Evolutionary conservation across 148 eudicot species (phyloP), one percentile per base, ranked within the genome.

Genomic region (Pharnaceum exiguum): DNA sequence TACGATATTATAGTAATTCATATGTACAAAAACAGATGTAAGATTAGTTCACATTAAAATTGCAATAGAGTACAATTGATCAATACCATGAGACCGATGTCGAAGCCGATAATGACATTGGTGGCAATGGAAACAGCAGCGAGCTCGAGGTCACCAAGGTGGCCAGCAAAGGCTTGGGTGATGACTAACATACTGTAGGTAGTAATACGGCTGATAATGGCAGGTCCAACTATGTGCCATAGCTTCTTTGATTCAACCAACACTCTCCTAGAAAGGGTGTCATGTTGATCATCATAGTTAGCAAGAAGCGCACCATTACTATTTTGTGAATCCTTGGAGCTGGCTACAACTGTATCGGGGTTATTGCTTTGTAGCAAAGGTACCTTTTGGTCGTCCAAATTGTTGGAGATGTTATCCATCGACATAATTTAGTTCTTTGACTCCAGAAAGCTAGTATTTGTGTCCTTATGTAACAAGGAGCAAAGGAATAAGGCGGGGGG

Each of bases 161-260:
- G 83, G 36, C 86, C 86, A 7, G 86, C 86, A 39, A 78, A 78
- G 32, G 80, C 76, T 52, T 75, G 80, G 7, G 83, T 82, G 23
- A 70, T 68, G 10, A 75, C 71, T 0, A 82, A 30, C 86, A 82
- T 82, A 52, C 70, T 39, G 47, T 59, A 82, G 2, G 78, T 59
- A 18, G 77, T 57, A 0, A 82, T 17, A 5, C 86, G 78, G 57
- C 76, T 75, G 10, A 82, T 57, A 12, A 82, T 73, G 0, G 86
- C 45, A 2, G 86, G 83, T 1, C 83, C 86, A 6, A 78, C 83
- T 10, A 78, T 55, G 39, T 75, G 74, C 86, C 86, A 82, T 26
- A 78, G 57, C 47, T 78, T 82, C 76, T 73, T 78, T 0, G 83
- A 78, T 55, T 82, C 83, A n/a, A 55, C 28, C 76, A 66, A 77